Base-by-base conservation (phyloP, 2,329 filamentous ascomycete genomes). In the Venturia carpophila region DNA sequence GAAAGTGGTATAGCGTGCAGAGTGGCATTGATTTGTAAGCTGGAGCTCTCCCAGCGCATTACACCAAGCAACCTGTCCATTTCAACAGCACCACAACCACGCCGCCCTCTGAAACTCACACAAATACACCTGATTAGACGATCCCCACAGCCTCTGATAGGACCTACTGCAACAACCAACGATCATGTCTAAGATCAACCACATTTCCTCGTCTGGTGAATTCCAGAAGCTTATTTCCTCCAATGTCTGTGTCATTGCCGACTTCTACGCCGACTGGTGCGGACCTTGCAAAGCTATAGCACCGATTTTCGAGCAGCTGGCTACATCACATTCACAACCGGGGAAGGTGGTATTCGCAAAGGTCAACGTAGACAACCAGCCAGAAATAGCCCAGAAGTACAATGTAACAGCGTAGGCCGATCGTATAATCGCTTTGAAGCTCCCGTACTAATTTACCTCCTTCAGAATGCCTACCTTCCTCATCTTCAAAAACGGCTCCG, bases 201-300 rank as follows among this genome's bases (percentile, higher is more conserved):
- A 45, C 10, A 58, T 65, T 15, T 60, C 55, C 10, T 65, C 64
- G 13, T 62, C 64, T 24, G 37, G 55, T 17, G 43, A 65, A 55
- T n/a, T 73, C 70, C 71, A 67, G 66, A 49, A 55, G 56, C 71
- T 76, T 37, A 69, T 76, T 62, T 71, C 70, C 45, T 69, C 71
- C 3, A 72, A 72, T 63, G 74, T 73, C 34, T 75, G 74, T 68
- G 76, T 79, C 64, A 75, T 82, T 65, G 76, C 80, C 70, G 80
- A 83, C 72, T 82, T 81, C 76, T 81, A 79, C 71, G 80, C 80
- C 17, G 79, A 79, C 68, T 84, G 83, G 82, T 84, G 82, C 71
- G 82, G 82, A 1, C 82, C 82, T 37, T 84, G 82, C 77, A 82
- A 82, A 70, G 75, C 78, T 42, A 82, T 84, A 64, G 78, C 78